Percentiles rank a stretch among this genome's conserved stretches.
phyloP scores from a whole-genome alignment of 371 early-diverging fungal genomes.

The Zychaea mexicana region DNA sequence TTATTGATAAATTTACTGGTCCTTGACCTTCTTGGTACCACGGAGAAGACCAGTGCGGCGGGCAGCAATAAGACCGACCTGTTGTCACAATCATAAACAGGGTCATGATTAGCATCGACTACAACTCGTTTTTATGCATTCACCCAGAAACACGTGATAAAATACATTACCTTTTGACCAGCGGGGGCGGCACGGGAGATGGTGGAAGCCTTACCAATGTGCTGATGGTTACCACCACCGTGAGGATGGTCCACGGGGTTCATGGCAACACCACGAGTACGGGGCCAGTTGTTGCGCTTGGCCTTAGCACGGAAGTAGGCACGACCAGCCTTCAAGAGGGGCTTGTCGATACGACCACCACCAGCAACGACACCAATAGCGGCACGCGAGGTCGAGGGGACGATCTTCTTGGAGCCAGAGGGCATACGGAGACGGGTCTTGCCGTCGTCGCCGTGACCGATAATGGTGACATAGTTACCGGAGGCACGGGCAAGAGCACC shows the following conservation, averaged over 20 bases:
- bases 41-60: slow-evolving; percentile 89
- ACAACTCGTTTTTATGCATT: slow-evolving; percentile 23
- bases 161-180: slow-evolving; percentile 82
- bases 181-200: slow-evolving; percentile 94
- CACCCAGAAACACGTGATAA: background rate
- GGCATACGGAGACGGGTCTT: slow-evolving; percentile 97
- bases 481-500: slow-evolving; percentile 98
- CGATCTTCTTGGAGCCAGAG: slow-evolving; percentile 97
- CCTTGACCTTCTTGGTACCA: slow-evolving; percentile 90
- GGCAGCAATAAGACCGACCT: slow-evolving; percentile 99
- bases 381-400: slow-evolving; percentile 93
- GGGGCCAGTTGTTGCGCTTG: slow-evolving; percentile 99
- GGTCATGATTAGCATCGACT: too few relatives aligned
- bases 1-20: slow-evolving; percentile 24
- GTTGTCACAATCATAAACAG: slow-evolving; percentile 54
- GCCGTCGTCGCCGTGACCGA: slow-evolving; percentile 99
- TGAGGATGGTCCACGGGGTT: slow-evolving; percentile 95
- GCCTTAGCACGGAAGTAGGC: slow-evolving; percentile 98
- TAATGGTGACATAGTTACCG: slow-evolving; percentile 99
- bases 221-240: slow-evolving; percentile 94
- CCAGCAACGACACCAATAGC: slow-evolving; percentile 99
- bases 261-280: slow-evolving; percentile 99
- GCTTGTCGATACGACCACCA: slow-evolving; percentile 99
- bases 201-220: slow-evolving; percentile 99
- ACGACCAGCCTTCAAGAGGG: slow-evolving; percentile 99